These are phyloP conservation scores for Ustilago vetiveriae DNA, from an alignment of 1,284 basidiomycete genomes.

Conservation along the genomic window DNA sequence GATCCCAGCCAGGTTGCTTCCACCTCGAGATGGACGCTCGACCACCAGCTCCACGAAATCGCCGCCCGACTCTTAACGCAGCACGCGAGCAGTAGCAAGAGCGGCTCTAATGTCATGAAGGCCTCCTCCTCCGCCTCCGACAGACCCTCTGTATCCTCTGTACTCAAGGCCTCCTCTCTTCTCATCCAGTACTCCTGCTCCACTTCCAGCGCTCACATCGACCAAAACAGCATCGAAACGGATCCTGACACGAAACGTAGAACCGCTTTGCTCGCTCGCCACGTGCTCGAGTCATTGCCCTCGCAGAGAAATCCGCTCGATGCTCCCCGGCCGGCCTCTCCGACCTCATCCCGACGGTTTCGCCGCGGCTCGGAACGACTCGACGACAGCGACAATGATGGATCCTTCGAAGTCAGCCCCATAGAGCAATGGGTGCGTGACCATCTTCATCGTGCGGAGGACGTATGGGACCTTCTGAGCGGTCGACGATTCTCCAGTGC, in stretches of 20 bases:
- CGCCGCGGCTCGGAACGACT: conserved; percentile 4
- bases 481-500: conserved; percentile 8
- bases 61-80: conserved; percentile 14
- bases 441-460: conserved; percentile 16
- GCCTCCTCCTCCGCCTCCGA: conserved; percentile 14
- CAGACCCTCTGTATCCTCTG: conserved; percentile 15
- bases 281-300: conserved; percentile 26
- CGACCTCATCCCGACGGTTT: conserved; percentile 4
- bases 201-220: background rate
- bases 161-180: conserved; percentile 33
- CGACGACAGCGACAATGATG: conserved; percentile 13
- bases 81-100: conserved; percentile 7
- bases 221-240: background rate
- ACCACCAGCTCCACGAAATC: conserved; percentile 25
- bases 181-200: conserved; percentile 14
- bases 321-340: background rate
- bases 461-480: conserved; percentile 44
- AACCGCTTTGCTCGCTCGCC: conserved; percentile 7
- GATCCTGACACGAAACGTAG: background rate
- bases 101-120: conserved; percentile 13
- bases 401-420: conserved; percentile 19
- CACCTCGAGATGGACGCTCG: conserved; percentile 34
- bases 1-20: conserved; percentile 19
- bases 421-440: conserved; percentile 28
- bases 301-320: conserved; percentile 20